Evolutionary conservation across 805 yeast genomes (phyloP).

Genomic region (Hanseniaspora hatyaiensis): DNA sequence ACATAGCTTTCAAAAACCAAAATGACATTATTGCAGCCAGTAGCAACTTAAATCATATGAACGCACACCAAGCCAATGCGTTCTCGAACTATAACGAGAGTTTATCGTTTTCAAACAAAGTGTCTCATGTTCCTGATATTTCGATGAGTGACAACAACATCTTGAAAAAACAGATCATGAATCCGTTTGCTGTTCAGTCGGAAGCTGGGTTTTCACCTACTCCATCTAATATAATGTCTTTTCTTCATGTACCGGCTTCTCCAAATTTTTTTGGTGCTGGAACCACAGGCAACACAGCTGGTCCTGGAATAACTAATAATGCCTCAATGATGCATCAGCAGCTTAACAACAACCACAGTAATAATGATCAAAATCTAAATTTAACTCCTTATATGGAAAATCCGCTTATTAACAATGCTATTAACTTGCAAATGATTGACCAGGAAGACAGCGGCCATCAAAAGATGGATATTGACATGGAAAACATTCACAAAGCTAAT

Average conservation of each 20-base stretch:
- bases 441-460: not conserved
- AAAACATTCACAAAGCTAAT: too few species aligned
- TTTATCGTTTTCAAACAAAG: slow-evolving; percentile 14
- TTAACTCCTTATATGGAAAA: slow-evolving; percentile 8
- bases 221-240: slow-evolving; percentile 4
- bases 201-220: slow-evolving; percentile 13
- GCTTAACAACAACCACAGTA: not conserved
- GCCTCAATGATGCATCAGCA: too few species aligned
- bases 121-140: slow-evolving; percentile 1
- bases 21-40: slow-evolving; percentile 20
- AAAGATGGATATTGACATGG: too few species aligned
- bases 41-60: not conserved
- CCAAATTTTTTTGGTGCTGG: slow-evolving; percentile 6
- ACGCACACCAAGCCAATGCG: not conserved
- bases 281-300: not conserved
- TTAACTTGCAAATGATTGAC: not conserved
- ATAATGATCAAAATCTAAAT: not conserved
- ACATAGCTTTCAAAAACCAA: slow-evolving; percentile 11
- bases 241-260: slow-evolving; percentile 6
- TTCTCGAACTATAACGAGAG: not conserved
- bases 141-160: not conserved
- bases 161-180: slow-evolving; percentile 1
- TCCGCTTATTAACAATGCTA: not conserved
- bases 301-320: too few species aligned
- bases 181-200: not conserved